These are phyloP conservation scores for Suhomyces faveliae DNA, from an alignment of 805 yeast genomes.

Conservation along the genomic window DNA sequence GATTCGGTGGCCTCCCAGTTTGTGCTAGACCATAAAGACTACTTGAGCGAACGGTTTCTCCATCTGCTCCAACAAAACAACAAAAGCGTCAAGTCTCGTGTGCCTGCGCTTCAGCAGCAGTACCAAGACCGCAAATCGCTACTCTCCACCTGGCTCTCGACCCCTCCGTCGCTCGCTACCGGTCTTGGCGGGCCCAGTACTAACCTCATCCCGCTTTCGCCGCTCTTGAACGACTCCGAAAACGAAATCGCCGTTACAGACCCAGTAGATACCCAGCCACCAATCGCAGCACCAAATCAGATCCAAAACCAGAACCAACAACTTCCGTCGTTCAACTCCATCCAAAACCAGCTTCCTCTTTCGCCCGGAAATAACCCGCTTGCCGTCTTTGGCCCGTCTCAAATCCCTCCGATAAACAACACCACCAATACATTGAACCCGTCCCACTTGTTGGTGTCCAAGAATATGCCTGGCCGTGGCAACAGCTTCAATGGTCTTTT, in stretches of 20 bases:
- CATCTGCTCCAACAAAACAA: conserved; percentile 7
- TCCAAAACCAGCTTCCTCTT: conserved; percentile 32
- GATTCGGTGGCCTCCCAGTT: conserved; percentile 13
- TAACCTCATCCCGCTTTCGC: conserved; percentile 30
- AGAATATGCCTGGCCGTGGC: conserved; percentile 1
- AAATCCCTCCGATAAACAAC: conserved; percentile 17
- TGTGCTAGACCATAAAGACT: conserved; percentile 12
- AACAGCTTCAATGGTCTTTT: conserved; percentile 4
- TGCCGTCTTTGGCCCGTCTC: conserved; percentile 1
- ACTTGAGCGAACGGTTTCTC: conserved; percentile 9
- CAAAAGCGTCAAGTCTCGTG: background rate
- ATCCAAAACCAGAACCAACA: conserved; percentile 31
- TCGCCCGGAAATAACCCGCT: conserved; percentile 20
- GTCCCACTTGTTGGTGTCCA: conserved; percentile 19
- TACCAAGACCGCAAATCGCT: conserved; percentile 6
- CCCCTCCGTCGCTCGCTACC: background rate
- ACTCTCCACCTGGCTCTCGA: conserved; percentile 4
- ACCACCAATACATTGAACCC: conserved; percentile 23
- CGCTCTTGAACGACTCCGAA: conserved; percentile 27
- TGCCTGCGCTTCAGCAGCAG: conserved; percentile 1
- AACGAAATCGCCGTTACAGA: conserved; percentile 12
- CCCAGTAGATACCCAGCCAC: conserved; percentile 5
- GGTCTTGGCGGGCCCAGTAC: conserved; percentile 3
- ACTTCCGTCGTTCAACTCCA: conserved; percentile 36
- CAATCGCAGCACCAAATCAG: conserved; percentile 17